A percentile compares a stretch with the other conserved stretches of the same genome.
phyloP scores from a whole-genome alignment of 768 basidiomycete genomes.

The Panus rudis region DNA sequence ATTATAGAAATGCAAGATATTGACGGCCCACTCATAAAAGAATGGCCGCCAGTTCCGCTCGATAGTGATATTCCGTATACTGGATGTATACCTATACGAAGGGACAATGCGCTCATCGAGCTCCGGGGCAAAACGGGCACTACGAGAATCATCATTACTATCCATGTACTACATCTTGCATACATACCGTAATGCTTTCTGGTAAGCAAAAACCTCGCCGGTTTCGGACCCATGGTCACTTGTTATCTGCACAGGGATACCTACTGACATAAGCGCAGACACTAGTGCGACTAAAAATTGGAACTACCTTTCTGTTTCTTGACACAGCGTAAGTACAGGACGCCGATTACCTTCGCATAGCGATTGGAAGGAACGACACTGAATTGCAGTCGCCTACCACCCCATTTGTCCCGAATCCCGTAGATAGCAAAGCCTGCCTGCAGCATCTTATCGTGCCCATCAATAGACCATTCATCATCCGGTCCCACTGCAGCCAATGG shows the following conservation, averaged over 20 bases:
- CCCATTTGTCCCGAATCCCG: constrained; percentile 28
- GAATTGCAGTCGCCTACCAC: constrained; percentile 24
- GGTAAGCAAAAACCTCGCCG: constrained; percentile 24
- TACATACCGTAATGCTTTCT: constrained; percentile 25
- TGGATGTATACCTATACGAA: constrained; percentile 25
- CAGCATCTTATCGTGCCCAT: constrained; percentile 36
- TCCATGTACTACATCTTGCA: neutral
- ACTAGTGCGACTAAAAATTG: neutral
- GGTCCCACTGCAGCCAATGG: constrained; percentile 26
- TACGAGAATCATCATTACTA: no score
- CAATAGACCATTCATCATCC: constrained; percentile 29
- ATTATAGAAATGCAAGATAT: no score
- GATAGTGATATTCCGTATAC: constrained; percentile 28
- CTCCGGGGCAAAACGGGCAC: constrained; percentile 23
- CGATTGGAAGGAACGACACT: constrained; percentile 35
- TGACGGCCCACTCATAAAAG: constrained; percentile 26
- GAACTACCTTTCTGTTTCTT: constrained; percentile 21
- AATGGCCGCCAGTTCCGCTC: constrained; percentile 31
- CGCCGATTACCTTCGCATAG: constrained; percentile 21
- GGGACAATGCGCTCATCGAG: constrained; percentile 17
- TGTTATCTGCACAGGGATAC: constrained; percentile 27
- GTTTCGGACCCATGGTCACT: constrained; percentile 34
- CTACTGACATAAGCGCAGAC: constrained; percentile 13
- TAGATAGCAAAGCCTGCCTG: constrained; percentile 34
- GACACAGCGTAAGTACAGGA: constrained; percentile 26